Evolutionary conservation across 2,329 filamentous ascomycete species (phyloP).

Genomic region (Pezicula neosporulosa): DNA sequence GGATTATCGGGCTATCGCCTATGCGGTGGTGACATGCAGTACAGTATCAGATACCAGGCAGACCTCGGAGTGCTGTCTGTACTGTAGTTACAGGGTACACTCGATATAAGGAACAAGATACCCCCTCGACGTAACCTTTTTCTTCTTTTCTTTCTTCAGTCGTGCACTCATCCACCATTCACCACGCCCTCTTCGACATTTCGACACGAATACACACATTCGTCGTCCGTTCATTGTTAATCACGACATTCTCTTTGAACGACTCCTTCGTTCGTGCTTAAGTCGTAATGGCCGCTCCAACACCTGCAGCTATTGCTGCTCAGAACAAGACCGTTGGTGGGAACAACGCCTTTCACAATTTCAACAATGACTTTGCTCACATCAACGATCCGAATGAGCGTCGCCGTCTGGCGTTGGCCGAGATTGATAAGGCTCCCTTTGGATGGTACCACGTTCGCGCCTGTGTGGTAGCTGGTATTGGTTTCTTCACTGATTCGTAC

Average conservation of each 20-base stretch:
- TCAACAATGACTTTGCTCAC: conserved; percentile 65
- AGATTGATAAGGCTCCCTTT: conserved; percentile 79
- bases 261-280: conserved; percentile 7
- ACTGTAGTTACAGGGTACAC: not conserved
- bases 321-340: conserved; percentile 48
- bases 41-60: too few species aligned
- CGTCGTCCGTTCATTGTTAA: not conserved
- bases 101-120: conserved; percentile 6
- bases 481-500: conserved; percentile 87
- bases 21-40: too few species aligned
- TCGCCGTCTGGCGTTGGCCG: conserved; percentile 72
- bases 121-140: not conserved
- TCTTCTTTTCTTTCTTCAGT: conserved; percentile 6
- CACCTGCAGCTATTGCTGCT: not conserved
- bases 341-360: conserved; percentile 70
- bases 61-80: not conserved
- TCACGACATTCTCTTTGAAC: not conserved
- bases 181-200: not conserved
- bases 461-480: conserved; percentile 74
- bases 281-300: conserved; percentile 22
- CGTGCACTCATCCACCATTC: conserved; percentile 5
- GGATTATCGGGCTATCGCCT: too few species aligned
- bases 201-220: not conserved
- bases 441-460: conserved; percentile 83
- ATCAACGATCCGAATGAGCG: conserved; percentile 73